Evolutionary conservation across 148 eudicot genomes (phyloP), one percentile per base, ranked within the genome.

Genomic region (Dysphania ambrosioides): DNA sequence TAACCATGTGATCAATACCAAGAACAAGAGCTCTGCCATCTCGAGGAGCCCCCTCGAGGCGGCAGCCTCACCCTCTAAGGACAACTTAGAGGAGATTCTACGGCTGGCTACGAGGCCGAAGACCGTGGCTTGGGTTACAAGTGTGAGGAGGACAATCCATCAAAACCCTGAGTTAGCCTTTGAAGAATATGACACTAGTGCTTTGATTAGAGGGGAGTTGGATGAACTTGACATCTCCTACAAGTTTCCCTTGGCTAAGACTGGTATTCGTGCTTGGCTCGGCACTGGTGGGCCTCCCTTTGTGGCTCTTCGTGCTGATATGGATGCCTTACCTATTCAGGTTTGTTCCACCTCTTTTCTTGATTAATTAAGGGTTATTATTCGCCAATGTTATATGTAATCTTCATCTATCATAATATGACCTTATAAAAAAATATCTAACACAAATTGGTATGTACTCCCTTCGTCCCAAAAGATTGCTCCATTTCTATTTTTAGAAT

Each of bases 241-340:
- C 71, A 70, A 66, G 44, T 81, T 67, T 41, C 97, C 97, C 47
- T 44, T 91, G 51, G 97, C 93, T 0, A 56, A 24, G 15, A 91
- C 97, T 0, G 97, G 93, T 42, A 82, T 91, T 49, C 77, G 90
- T 30, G 93, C 90, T 11, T 57, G 70, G 72, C 65, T 91, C 26
- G 93, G 97, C 4, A 79, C 90, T 10, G 97, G 97, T 1, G 79
- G 78, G 0, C 88, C 97, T n/a, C 97, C 93, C 21, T 91, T 87
- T 60, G 93, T 91, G 0, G 93, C 91, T 2, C 62, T 91, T 76
- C 75, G 97, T 42, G 97, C 97, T 40, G 97, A 91, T 74, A 91
- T 91, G 97, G 97, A 91, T 72, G 97, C 97, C 41, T 79, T 89
- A 32, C 91, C 97, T 2, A 87, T 91, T 24, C 93, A 91, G 91